Evolutionary conservation across 768 basidiomycete genomes (phyloP).

Genomic region (Rhodosporidiobolus sp.): DNA sequence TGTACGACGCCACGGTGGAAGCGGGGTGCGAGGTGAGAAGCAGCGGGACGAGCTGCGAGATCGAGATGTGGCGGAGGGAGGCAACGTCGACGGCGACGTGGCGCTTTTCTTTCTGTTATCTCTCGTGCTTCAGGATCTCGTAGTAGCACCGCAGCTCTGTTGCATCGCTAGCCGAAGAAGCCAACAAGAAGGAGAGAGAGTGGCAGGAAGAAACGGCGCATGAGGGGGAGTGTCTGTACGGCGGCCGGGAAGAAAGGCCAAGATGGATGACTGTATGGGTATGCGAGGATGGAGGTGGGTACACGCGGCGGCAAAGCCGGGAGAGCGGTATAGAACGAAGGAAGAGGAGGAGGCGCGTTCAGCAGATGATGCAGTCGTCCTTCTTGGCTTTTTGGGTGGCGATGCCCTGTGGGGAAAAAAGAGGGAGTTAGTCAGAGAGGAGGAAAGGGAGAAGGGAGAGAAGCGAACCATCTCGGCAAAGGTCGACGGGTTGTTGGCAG

Average conservation of each 20-base stretch:
- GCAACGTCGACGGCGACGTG: background rate
- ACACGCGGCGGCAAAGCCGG: background rate
- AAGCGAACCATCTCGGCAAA: slow-evolving; percentile 37
- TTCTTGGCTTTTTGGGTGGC: slow-evolving; percentile 36
- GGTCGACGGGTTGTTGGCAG: slow-evolving; percentile 31
- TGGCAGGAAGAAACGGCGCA: background rate
- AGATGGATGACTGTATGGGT: background rate
- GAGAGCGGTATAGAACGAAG: background rate
- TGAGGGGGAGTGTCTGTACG: background rate
- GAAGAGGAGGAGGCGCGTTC: background rate
- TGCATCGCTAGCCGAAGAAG: background rate
- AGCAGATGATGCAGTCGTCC: slow-evolving; percentile 26
- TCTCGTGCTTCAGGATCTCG: too few species aligned
- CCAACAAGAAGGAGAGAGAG: background rate
- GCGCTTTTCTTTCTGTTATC: background rate
- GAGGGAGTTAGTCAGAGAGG: background rate
- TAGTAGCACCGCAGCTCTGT: background rate
- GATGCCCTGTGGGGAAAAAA: slow-evolving; percentile 20
- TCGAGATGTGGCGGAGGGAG: background rate
- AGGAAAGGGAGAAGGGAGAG: background rate
- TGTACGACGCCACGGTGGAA: background rate
- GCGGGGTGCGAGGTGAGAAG: background rate
- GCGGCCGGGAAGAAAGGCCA: background rate
- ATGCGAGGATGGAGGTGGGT: background rate
- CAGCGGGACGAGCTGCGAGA: background rate